Base-by-base conservation (phyloP, 305 asterid species). In the Solanum chacoense region DNA sequence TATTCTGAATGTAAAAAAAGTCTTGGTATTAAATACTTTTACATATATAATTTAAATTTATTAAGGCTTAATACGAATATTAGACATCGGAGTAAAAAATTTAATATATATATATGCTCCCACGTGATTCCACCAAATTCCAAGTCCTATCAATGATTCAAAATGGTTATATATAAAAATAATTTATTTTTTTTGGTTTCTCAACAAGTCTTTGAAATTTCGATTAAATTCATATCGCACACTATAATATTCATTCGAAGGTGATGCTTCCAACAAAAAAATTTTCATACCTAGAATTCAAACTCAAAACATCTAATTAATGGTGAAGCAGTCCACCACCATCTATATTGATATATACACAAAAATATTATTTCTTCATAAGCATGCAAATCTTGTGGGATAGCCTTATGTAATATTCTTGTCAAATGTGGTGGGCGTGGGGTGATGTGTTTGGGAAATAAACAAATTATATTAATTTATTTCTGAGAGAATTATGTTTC, bases 81-180 rank as follows among this genome's bases (percentile, higher is more conserved):
- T 6, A 18, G 0, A 74, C 2, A 8, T 14, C 2, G 0, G 2
- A 8, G 24, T 16, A 3, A 31, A 29, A 31, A 35, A 18, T 0
- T 40, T 40, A 40, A 40, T 50, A 50, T 8, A 20, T 22, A 2
- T 65, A 35, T 4, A 34, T 74, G 9, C 28, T 34, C 74, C 89
- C 89, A 83, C 84, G 87, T 88, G 89, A 88, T 85, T 90, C 88
- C 87, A 76, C 83, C 88, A 87, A 65, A 26, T 87, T 87, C 26
- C 42, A 84, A 83, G 88, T 80, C 78, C 76, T 85, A 72, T 87
- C 89, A 73, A 72, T 72, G 10, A 72, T 72, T 69, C 36, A 7
- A 76, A 20, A 86, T 84, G 55, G 37, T 50, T 72, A 29, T 29
- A 13, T 16, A 45, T 50, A 67, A 59, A 36, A 90, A 85, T 9